phyloP scores from a whole-genome alignment of 805 yeast species.

The Kuraishia floccosa region DNA sequence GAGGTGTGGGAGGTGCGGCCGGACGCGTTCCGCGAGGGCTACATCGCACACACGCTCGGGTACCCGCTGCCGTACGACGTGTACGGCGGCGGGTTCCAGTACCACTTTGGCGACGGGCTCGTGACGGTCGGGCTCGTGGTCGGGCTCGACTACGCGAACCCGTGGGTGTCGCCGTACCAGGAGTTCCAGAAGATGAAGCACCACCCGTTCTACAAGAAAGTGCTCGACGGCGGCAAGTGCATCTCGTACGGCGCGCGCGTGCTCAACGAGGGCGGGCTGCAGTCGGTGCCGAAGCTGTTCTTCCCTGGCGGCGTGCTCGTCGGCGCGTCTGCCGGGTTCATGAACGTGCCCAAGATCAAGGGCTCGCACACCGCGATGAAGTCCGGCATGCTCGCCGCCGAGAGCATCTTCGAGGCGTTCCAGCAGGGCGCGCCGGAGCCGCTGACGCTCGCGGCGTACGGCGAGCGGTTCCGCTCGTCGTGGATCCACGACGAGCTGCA shows the following conservation, averaged over 20 bases:
- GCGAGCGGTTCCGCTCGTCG: conserved; percentile 53
- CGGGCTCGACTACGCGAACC: conserved; percentile 91
- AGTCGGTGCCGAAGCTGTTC: conserved; percentile 78
- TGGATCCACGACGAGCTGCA: conserved; percentile 83
- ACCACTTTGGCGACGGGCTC: conserved; percentile 89
- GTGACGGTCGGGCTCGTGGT: conserved; percentile 91
- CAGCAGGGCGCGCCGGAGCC: too few species aligned
- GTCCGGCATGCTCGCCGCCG: conserved; percentile 93
- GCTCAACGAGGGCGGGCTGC: conserved; percentile 93
- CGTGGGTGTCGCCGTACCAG: conserved; percentile 90
- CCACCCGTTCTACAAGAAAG: conserved; percentile 72
- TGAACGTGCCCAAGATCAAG: conserved; percentile 95
- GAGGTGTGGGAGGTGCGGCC: conserved; percentile 95
- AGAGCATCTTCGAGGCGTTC: conserved; percentile 44
- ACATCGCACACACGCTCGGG: conserved; percentile 81
- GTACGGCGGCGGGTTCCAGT: conserved; percentile 96
- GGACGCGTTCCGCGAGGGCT: conserved; percentile 70
- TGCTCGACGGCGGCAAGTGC: conserved; percentile 83
- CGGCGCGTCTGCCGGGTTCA: conserved; percentile 94
- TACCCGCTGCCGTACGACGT: conserved; percentile 64
- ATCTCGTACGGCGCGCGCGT: conserved; percentile 94
- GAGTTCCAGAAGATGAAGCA: conserved; percentile 92
- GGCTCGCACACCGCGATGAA: conserved; percentile 98
- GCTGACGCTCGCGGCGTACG: conserved; percentile 44
- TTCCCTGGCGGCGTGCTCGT: conserved; percentile 96